Evolutionary conservation across 257 asterid species (phyloP).

Genomic region (Eustoma russellianum): DNA sequence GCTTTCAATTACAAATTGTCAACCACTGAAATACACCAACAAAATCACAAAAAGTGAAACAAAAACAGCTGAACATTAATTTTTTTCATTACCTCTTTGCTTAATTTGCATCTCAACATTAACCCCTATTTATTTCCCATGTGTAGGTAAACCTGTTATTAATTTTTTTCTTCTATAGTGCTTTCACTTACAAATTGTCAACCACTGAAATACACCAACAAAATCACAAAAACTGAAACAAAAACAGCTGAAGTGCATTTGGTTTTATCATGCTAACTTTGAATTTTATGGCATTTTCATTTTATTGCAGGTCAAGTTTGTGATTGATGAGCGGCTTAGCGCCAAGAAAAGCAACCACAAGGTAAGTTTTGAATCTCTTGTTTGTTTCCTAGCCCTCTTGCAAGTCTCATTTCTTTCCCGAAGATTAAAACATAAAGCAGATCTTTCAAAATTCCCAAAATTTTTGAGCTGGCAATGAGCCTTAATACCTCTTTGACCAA

Average conservation of each 20-base stretch:
- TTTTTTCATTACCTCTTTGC: too few species aligned
- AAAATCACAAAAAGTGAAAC: too few species aligned
- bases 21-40: background rate
- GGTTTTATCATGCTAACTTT: background rate
- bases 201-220: background rate
- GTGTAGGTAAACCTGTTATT: too few species aligned
- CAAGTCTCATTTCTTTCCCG: too few species aligned
- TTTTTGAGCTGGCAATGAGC: too few species aligned
- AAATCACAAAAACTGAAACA: too few species aligned
- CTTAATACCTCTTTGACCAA: background rate
- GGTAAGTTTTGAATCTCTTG: constrained; percentile 31
- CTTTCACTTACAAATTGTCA: background rate
- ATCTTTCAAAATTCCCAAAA: too few species aligned
- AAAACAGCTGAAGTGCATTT: background rate
- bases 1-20: background rate
- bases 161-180: background rate
- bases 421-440: too few species aligned
- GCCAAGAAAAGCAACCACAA: constrained; percentile 64
- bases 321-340: constrained; percentile 80
- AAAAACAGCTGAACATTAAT: too few species aligned
- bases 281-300: constrained; percentile 8
- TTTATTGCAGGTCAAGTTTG: constrained; percentile 59
- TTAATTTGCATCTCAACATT: too few species aligned
- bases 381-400: too few species aligned
- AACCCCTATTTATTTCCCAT: too few species aligned